Percentiles rank a stretch among this genome's conserved stretches.
Evolutionary conservation across 73 alveolate species (phyloP).

Genomic region (Stentor coeruleus): DNA sequence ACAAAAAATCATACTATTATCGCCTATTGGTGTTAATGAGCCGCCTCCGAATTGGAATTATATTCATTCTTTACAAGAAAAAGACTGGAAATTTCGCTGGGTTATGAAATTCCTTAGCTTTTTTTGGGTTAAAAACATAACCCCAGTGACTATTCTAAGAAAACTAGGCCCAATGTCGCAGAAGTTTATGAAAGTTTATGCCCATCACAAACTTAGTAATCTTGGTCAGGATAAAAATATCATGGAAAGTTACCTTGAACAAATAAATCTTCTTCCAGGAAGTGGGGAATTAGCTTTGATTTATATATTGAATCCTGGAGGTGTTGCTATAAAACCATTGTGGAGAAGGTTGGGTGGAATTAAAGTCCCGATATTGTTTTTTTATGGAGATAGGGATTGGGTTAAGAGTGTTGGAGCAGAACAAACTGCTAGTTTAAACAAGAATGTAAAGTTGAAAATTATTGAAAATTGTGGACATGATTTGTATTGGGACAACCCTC

Average conservation of each 20-base stretch:
- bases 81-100: neutral
- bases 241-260: constrained; percentile 16
- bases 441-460: neutral
- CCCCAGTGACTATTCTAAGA: constrained; percentile 2
- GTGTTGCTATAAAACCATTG: neutral
- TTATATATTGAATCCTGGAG: neutral
- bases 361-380: constrained; percentile 22
- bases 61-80: neutral
- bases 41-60: constrained; percentile 25
- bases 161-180: neutral
- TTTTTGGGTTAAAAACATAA: neutral
- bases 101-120: constrained; percentile 4
- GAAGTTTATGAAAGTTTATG: neutral
- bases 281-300: neutral
- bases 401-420: constrained; percentile 12
- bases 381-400: constrained; percentile 46
- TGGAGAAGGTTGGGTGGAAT: neutral
- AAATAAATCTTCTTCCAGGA: neutral
- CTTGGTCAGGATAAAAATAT: neutral
- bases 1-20: constrained; percentile 30
- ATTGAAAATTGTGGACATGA: constrained; percentile 50
- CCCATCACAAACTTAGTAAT: neutral
- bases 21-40: constrained; percentile 51
- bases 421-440: neutral
- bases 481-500: constrained; percentile 51